Evolutionary conservation across 805 yeast genomes (phyloP).

Genomic region (Yamadazyma insecticola): DNA sequence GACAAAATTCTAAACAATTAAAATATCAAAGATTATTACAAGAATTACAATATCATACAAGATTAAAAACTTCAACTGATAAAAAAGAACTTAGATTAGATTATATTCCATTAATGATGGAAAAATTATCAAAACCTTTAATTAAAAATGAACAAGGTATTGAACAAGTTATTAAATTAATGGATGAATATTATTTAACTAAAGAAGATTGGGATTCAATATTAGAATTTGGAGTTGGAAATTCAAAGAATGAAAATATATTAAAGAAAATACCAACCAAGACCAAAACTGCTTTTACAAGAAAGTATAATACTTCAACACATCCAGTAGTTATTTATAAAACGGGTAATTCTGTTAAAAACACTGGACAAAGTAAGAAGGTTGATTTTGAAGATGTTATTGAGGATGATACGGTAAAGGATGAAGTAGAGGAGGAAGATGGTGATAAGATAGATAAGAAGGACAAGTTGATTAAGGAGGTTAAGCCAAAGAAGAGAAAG

Average conservation of each 20-base stretch:
- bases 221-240: constrained; percentile 78
- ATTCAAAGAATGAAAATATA: constrained; percentile 30
- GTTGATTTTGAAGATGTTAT: constrained; percentile 74
- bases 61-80: constrained; percentile 74
- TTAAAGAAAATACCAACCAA: constrained; percentile 67
- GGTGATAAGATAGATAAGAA: constrained; percentile 49
- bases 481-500: constrained; percentile 30
- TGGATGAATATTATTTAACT: constrained; percentile 85
- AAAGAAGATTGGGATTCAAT: constrained; percentile 90
- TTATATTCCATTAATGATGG: constrained; percentile 62
- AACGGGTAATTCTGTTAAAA: constrained; percentile 56
- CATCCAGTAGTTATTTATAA: constrained; percentile 87
- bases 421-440: constrained; percentile 39
- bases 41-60: constrained; percentile 83
- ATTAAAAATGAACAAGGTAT: constrained; percentile 54
- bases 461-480: constrained; percentile 59
- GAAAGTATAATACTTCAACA: constrained; percentile 65
- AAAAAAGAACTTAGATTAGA: constrained; percentile 70
- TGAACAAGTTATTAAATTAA: constrained; percentile 53
- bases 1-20: constrained; percentile 80
- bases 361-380: constrained; percentile 20
- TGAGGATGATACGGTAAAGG: constrained; percentile 49
- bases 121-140: constrained; percentile 57
- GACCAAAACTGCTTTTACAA: constrained; percentile 82
- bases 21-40: constrained; percentile 77